Evolutionary conservation across 2,329 filamentous ascomycete genomes (phyloP).

Genomic region (Fusarium sp.): DNA sequence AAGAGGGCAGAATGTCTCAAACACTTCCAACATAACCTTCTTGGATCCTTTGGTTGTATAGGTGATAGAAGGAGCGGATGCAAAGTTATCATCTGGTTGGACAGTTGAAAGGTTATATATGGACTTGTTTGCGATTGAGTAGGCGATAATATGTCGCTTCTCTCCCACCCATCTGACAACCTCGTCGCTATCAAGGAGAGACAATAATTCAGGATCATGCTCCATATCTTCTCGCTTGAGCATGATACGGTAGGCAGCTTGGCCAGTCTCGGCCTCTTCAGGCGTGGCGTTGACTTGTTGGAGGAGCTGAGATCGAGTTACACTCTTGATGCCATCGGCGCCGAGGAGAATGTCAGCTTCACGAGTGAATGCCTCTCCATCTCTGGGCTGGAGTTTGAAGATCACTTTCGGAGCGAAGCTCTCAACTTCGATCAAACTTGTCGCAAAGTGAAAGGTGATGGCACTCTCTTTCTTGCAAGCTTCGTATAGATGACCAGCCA

Average conservation of each 20-base stretch:
- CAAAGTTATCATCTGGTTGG: constrained; percentile 69
- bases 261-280: constrained; percentile 57
- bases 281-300: constrained; percentile 58
- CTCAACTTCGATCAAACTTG: constrained; percentile 40
- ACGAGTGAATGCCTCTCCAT: constrained; percentile 12
- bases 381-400: constrained; percentile 35
- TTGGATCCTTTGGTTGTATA: constrained; percentile 72
- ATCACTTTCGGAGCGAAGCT: constrained; percentile 34
- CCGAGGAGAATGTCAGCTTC: constrained; percentile 61
- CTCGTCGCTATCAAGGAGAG: constrained; percentile 63
- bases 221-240: constrained; percentile 67
- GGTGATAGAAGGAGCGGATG: constrained; percentile 56
- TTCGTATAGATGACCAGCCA: constrained; percentile 74
- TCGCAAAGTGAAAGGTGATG: constrained; percentile 73
- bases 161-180: constrained; percentile 74
- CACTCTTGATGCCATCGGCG: constrained; percentile 64
- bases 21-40: constrained; percentile 67
- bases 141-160: constrained; percentile 73
- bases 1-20: constrained; percentile 67
- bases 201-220: constrained; percentile 71
- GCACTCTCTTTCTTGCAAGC: constrained; percentile 70
- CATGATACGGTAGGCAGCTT: constrained; percentile 64
- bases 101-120: constrained; percentile 74
- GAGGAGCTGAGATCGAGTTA: constrained; percentile 61
- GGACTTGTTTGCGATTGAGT: constrained; percentile 68